Conservation (phyloP, 305 asterid species). For the Stenogyne calaminthoides region DNA sequence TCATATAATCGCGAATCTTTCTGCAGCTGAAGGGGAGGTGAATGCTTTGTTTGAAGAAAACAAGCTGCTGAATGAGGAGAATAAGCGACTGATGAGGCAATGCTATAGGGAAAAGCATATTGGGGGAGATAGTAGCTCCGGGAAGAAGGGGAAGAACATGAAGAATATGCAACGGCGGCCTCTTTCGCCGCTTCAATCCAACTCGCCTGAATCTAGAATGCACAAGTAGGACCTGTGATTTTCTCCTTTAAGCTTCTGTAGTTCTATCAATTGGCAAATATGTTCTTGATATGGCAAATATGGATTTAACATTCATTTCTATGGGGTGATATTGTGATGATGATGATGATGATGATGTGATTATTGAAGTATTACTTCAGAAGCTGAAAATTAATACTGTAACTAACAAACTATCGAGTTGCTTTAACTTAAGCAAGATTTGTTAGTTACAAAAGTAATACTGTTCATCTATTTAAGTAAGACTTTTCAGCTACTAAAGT, state of each 20-base stretch:
- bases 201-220: conserved; percentile 66
- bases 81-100: conserved; percentile 59
- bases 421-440: too few species aligned
- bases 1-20: conserved; percentile 64
- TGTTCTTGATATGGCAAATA: neutral
- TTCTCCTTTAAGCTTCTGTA: conserved; percentile 20
- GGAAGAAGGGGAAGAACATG: conserved; percentile 45
- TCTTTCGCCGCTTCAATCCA: conserved; percentile 66
- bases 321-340: neutral
- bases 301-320: neutral
- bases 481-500: too few species aligned
- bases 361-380: too few species aligned
- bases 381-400: too few species aligned
- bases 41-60: conserved; percentile 65
- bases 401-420: too few species aligned
- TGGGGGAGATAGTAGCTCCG: conserved; percentile 61
- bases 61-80: conserved; percentile 61
- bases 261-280: conserved; percentile 6
- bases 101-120: conserved; percentile 57
- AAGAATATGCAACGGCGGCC: conserved; percentile 61
- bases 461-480: too few species aligned
- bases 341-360: neutral
- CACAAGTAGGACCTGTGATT: conserved; percentile 42
- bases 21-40: conserved; percentile 90
- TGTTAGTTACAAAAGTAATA: too few species aligned